Evolutionary conservation across 129 eudicot species (phyloP).

Genomic region (Centaurea solstitialis): DNA sequence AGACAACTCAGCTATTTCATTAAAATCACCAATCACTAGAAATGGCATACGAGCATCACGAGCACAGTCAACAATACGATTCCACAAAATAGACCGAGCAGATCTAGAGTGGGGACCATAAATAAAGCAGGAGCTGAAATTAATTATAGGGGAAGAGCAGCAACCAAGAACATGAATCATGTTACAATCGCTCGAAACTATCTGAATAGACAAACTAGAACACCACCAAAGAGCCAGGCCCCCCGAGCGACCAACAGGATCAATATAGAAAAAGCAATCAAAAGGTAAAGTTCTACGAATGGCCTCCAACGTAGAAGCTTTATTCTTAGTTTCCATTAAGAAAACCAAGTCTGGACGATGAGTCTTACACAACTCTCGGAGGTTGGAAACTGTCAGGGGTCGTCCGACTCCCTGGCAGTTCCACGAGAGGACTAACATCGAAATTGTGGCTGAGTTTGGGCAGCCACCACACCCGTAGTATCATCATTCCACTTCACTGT

Average conservation of each 20-base stretch:
- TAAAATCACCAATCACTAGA: too few relatives aligned
- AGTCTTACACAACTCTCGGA: neutral
- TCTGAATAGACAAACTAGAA: too few relatives aligned
- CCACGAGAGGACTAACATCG: constrained; percentile 6
- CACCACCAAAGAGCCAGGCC: constrained; percentile 6
- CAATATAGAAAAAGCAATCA: neutral
- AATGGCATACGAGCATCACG: too few relatives aligned
- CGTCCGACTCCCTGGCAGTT: constrained; percentile 15
- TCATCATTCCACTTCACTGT: too few relatives aligned
- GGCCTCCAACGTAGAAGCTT: neutral
- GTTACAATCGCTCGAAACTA: too few relatives aligned
- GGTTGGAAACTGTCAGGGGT: constrained; percentile 3
- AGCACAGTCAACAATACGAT: too few relatives aligned
- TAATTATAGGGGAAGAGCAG: too few relatives aligned
- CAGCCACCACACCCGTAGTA: constrained; percentile 3
- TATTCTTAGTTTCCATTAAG: constrained; percentile 5
- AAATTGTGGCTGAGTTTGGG: neutral
- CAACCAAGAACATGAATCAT: too few relatives aligned
- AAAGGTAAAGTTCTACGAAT: neutral
- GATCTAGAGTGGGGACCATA: too few relatives aligned
- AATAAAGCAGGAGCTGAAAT: too few relatives aligned
- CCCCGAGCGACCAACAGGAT: neutral
- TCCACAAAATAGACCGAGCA: too few relatives aligned
- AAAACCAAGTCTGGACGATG: neutral
- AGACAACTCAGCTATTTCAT: too few relatives aligned